Evolutionary conservation across 345 rosid species (phyloP).

Genomic region (Brassica carinata): DNA sequence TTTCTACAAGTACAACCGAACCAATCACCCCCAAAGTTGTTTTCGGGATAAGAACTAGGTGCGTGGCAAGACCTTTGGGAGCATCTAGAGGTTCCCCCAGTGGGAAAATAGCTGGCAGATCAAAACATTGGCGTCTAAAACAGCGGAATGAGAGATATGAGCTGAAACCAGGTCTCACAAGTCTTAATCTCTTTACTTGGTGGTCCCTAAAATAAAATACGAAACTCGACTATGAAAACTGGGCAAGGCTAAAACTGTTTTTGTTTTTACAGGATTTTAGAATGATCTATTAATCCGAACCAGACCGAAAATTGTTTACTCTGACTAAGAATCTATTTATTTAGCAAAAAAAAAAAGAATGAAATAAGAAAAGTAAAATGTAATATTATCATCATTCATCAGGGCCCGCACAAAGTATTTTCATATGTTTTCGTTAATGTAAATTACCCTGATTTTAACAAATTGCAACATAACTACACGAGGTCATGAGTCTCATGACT

Average conservation of each 20-base stretch:
- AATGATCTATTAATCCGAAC: not conserved
- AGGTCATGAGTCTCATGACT: not conserved
- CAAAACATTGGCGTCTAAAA: conserved; percentile 12
- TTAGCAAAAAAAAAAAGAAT: too few relatives aligned
- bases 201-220: conserved; percentile 26
- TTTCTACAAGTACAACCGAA: too few relatives aligned
- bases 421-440: not conserved
- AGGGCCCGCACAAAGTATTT: not conserved
- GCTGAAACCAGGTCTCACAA: not conserved
- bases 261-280: not conserved
- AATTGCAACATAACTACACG: not conserved
- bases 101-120: conserved; percentile 21
- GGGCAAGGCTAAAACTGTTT: not conserved
- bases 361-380: not conserved
- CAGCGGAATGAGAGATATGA: conserved; percentile 9
- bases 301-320: not conserved
- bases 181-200: conserved; percentile 13
- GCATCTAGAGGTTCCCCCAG: conserved; percentile 16
- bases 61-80: conserved; percentile 33
- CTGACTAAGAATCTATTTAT: not conserved
- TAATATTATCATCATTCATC: not conserved
- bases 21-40: too few relatives aligned
- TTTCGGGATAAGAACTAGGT: conserved; percentile 21
- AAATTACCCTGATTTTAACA: not conserved
- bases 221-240: not conserved